These are phyloP conservation scores for Choanephora cucurbitarum DNA, from an alignment of 371 early-diverging fungal species.

Conservation along the genomic window DNA sequence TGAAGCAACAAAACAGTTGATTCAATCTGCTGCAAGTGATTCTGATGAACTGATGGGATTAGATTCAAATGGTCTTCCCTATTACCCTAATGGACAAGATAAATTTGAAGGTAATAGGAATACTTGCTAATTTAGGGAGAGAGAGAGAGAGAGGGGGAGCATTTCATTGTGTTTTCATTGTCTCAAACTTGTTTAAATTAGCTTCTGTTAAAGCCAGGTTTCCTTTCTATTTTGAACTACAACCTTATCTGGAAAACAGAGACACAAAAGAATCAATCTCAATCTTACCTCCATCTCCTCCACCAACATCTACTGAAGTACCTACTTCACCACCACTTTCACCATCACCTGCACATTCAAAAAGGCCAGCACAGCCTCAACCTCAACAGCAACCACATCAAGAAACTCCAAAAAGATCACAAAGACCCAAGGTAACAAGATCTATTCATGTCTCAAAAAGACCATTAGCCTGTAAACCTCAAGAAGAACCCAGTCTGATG, in stretches of 20 bases:
- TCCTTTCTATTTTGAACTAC: background rate
- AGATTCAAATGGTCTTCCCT: background rate
- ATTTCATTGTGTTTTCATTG: background rate
- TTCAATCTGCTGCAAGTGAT: background rate
- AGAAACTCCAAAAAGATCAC: too few relatives aligned
- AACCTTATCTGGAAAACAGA: background rate
- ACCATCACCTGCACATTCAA: too few relatives aligned
- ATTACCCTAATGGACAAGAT: background rate
- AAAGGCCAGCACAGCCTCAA: too few relatives aligned
- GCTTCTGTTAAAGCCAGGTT: background rate
- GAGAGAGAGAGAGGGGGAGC: too few relatives aligned
- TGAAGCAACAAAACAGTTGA: background rate
- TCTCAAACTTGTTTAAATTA: too few relatives aligned
- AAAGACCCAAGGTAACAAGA: background rate
- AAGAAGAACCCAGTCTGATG: background rate
- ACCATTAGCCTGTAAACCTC: too few relatives aligned
- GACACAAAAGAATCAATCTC: too few relatives aligned
- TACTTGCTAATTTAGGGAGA: too few relatives aligned
- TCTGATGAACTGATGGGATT: background rate
- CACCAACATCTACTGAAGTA: too few relatives aligned
- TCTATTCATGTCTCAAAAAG: background rate
- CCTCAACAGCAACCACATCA: too few relatives aligned
- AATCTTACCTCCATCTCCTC: too few relatives aligned
- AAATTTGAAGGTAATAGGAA: background rate
- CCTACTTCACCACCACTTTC: too few relatives aligned